Evolutionary conservation across 2,329 filamentous ascomycete genomes (phyloP).

Genomic region (Aspergillus candidus): DNA sequence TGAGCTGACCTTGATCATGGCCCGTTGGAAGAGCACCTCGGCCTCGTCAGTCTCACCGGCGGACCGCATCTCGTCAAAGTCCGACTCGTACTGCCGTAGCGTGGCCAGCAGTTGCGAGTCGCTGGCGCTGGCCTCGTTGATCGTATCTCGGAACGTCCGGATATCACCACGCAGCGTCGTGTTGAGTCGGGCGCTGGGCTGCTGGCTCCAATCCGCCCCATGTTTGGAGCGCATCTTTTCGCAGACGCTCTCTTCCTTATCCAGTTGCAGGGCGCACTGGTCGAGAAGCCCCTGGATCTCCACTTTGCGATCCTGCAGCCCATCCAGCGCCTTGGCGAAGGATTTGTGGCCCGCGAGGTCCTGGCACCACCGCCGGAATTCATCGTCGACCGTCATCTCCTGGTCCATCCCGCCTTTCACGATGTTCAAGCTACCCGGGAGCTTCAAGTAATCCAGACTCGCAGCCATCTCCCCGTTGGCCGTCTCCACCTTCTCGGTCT

Average conservation of each 20-base stretch:
- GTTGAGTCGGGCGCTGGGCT: slow-evolving; percentile 85
- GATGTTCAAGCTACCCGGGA: slow-evolving; percentile 83
- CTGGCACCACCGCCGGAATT: slow-evolving; percentile 90
- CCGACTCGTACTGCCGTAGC: slow-evolving; percentile 74
- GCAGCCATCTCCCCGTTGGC: slow-evolving; percentile 95
- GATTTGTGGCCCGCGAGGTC: slow-evolving; percentile 82
- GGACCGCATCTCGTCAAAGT: slow-evolving; percentile 91
- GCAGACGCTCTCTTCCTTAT: slow-evolving; percentile 96
- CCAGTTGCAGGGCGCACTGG: slow-evolving; percentile 76
- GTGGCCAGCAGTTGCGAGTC: slow-evolving; percentile 79
- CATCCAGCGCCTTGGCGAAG: slow-evolving; percentile 72
- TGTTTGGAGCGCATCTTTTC: slow-evolving; percentile 99
- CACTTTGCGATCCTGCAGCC: slow-evolving; percentile 69
- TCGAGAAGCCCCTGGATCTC: slow-evolving; percentile 68
- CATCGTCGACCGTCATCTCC: slow-evolving; percentile 78
- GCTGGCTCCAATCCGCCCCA: slow-evolving; percentile 91
- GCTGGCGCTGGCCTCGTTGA: slow-evolving; percentile 82
- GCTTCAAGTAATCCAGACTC: slow-evolving; percentile 84
- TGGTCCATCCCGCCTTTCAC: slow-evolving; percentile 90
- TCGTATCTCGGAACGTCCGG: slow-evolving; percentile 76
- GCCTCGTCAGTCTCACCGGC: slow-evolving; percentile 82
- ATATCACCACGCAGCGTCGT: slow-evolving; percentile 82
- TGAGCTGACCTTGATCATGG: slow-evolving; percentile 70
- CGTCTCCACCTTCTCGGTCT: slow-evolving; percentile 86
- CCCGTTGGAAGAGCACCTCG: slow-evolving; percentile 81